phyloP scores from a whole-genome alignment of 208 protist genomes.

The Zelonia costaricensis region DNA sequence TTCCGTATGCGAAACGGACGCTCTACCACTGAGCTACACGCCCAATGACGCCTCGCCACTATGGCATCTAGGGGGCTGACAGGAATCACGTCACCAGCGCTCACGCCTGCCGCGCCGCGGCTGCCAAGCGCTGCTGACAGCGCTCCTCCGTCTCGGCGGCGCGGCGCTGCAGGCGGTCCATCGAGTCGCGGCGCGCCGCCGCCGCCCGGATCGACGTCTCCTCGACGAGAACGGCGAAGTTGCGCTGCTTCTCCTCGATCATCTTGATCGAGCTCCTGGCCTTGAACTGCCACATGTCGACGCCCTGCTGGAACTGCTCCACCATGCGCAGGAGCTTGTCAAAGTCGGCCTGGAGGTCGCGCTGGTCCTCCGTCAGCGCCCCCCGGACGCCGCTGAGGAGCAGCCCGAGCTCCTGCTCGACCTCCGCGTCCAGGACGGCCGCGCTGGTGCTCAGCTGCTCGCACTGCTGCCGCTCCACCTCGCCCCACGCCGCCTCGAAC shows the following conservation, averaged over 20 bases:
- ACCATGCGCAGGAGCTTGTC: constrained; percentile 65
- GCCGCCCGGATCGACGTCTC: constrained; percentile 52
- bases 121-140: constrained; percentile 29
- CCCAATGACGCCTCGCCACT: no score
- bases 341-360: constrained; percentile 59
- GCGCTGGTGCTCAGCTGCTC: constrained; percentile 28
- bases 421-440: constrained; percentile 31
- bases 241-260: constrained; percentile 81
- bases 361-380: constrained; percentile 51
- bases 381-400: constrained; percentile 37
- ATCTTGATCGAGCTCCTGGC: constrained; percentile 63
- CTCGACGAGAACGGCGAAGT: constrained; percentile 58
- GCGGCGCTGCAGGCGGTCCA: constrained; percentile 51
- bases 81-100: no score
- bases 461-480: constrained; percentile 46
- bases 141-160: constrained; percentile 39
- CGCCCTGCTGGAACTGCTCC: constrained; percentile 66
- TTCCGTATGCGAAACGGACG: no score
- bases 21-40: no score
- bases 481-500: constrained; percentile 52
- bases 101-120: constrained; percentile 14
- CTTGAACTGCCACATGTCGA: constrained; percentile 81
- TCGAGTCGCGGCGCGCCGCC: constrained; percentile 43
- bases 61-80: no score
- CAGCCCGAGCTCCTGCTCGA: constrained; percentile 49